A percentile compares a stretch with the other conserved stretches of the same genome.
These are phyloP conservation scores for Brassica juncea DNA, from an alignment of 345 rosid genomes.

Conservation along the genomic window DNA sequence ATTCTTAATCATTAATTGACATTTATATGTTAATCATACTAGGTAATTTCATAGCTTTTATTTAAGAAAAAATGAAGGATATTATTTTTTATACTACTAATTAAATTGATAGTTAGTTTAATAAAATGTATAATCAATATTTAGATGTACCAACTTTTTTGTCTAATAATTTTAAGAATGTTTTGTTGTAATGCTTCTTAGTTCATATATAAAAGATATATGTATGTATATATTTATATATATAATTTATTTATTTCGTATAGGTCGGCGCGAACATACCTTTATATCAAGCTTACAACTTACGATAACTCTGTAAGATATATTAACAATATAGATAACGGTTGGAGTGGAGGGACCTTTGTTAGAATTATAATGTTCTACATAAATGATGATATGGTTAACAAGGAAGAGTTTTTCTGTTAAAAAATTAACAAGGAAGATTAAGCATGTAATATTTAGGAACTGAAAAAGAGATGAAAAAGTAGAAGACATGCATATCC, in stretches of 20 bases:
- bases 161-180: too few species aligned
- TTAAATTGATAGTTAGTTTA: too few species aligned
- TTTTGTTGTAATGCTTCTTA: too few species aligned
- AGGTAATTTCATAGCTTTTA: too few species aligned
- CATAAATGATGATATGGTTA: neutral
- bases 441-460: neutral
- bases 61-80: too few species aligned
- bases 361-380: neutral
- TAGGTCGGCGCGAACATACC: neutral
- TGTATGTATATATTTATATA: too few species aligned
- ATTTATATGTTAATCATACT: too few species aligned
- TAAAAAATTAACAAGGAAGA: neutral
- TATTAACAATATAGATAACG: neutral
- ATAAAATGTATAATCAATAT: too few species aligned
- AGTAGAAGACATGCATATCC: constrained; percentile 38
- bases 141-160: too few species aligned
- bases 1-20: too few species aligned
- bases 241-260: neutral
- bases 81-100: too few species aligned
- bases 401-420: neutral
- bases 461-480: neutral
- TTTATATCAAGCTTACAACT: neutral
- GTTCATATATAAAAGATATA: too few species aligned
- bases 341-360: neutral
- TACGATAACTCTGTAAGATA: neutral